Conservation (phyloP, 2,329 filamentous ascomycete species). For the Diaporthe australafricana region DNA sequence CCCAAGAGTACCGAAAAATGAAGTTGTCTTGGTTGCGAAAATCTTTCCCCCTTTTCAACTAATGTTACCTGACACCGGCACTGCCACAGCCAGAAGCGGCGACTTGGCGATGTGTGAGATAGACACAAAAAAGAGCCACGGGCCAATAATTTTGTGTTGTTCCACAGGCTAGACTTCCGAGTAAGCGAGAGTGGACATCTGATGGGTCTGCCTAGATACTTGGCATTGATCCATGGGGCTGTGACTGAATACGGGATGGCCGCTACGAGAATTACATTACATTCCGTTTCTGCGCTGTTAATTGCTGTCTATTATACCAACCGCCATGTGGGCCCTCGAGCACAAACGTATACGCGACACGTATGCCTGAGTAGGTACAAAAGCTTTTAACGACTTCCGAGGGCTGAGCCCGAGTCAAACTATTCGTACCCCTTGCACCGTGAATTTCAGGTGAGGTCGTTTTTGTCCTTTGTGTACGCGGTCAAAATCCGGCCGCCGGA, state of each 20-base stretch:
- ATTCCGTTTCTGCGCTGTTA: not conserved
- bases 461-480: not conserved
- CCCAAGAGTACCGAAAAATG: not conserved
- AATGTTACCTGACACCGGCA: not conserved
- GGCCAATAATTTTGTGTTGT: constrained; percentile 11
- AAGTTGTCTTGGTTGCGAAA: not conserved
- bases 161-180: not conserved
- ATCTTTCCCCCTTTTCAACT: not conserved
- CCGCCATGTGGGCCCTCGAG: constrained; percentile 2
- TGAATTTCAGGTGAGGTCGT: not conserved
- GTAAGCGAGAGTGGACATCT: constrained; percentile 3
- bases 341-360: constrained; percentile 1
- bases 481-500: not conserved
- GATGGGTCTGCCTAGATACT: constrained; percentile 23
- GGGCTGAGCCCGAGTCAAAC: constrained; percentile 8
- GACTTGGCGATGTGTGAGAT: constrained; percentile 23
- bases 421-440: not conserved
- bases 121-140: not conserved
- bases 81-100: not conserved
- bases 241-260: constrained; percentile 1
- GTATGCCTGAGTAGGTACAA: not conserved
- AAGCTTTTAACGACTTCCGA: not conserved
- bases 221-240: not conserved
- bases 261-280: constrained; percentile 13
- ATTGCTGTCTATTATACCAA: not conserved